Percentiles rank a stretch among this genome's conserved stretches.
These are phyloP conservation scores for Kalmanozyma brasiliensis DNA, from an alignment of 1,284 basidiomycete species.

Conservation along the genomic window DNA sequence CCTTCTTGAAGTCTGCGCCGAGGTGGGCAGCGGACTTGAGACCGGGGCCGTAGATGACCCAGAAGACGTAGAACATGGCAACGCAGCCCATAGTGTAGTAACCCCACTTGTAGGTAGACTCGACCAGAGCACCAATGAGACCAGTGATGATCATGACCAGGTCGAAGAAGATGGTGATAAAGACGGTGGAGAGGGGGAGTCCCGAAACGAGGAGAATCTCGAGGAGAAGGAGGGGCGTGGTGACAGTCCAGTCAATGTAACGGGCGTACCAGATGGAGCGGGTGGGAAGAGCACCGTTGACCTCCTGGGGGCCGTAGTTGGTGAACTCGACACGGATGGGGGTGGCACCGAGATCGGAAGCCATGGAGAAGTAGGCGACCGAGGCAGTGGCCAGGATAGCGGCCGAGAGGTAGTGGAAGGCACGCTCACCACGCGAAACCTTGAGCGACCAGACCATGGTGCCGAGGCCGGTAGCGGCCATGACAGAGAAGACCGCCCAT, in stretches of 20 bases:
- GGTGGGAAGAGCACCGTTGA: conserved; percentile 58
- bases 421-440: conserved; percentile 69
- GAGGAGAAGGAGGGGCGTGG: conserved; percentile 73
- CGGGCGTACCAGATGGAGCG: conserved; percentile 73
- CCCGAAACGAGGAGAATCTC: conserved; percentile 72
- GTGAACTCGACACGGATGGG: conserved; percentile 72
- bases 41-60: conserved; percentile 66
- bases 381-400: conserved; percentile 65
- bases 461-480: conserved; percentile 61
- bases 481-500: conserved; percentile 68
- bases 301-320: conserved; percentile 55
- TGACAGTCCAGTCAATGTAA: conserved; percentile 69
- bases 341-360: conserved; percentile 74
- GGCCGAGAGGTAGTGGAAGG: conserved; percentile 71
- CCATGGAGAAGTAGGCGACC: conserved; percentile 73
- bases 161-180: conserved; percentile 73
- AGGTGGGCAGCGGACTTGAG: conserved; percentile 68
- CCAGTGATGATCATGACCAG: conserved; percentile 71
- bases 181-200: conserved; percentile 72
- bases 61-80: conserved; percentile 69
- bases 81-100: conserved; percentile 70
- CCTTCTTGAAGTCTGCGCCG: conserved; percentile 68
- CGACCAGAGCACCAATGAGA: conserved; percentile 72
- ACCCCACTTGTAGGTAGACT: conserved; percentile 72
- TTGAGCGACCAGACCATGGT: conserved; percentile 55